Percentiles rank a stretch among this genome's conserved stretches.
These are phyloP conservation scores for Daedaleopsis nitida DNA, from an alignment of 768 basidiomycete species.

Conservation along the genomic window DNA sequence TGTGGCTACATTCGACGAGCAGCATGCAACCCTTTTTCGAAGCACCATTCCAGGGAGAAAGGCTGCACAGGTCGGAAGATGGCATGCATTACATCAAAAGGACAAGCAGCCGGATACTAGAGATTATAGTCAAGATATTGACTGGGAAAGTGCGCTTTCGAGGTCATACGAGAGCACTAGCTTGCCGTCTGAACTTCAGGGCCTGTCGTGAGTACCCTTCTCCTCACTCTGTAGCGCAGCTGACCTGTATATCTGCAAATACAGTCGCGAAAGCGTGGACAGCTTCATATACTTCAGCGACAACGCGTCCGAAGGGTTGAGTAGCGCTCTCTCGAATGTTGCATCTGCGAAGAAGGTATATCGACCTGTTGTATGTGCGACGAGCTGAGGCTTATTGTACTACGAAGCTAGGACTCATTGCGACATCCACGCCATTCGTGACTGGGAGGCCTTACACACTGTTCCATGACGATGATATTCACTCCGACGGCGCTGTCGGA, in stretches of 20 bases:
- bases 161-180: conserved; percentile 23
- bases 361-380: background rate
- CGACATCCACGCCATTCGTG: conserved; percentile 76
- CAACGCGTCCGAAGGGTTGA: conserved; percentile 56
- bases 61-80: conserved; percentile 68
- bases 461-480: conserved; percentile 55
- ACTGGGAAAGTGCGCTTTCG: conserved; percentile 60
- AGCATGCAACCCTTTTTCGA: conserved; percentile 51
- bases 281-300: conserved; percentile 60
- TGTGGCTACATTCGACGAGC: conserved; percentile 53
- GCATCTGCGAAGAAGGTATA: conserved; percentile 52
- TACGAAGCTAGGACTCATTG: conserved; percentile 64
- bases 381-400: background rate
- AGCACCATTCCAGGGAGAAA: conserved; percentile 62
- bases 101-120: conserved; percentile 12
- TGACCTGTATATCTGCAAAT: background rate
- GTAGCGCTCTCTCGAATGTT: conserved; percentile 44
- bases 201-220: conserved; percentile 38
- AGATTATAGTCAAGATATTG: conserved; percentile 26
- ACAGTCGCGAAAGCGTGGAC: conserved; percentile 30
- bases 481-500: conserved; percentile 71
- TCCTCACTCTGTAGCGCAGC: background rate
- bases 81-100: conserved; percentile 61
- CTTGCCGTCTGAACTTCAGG: conserved; percentile 43
- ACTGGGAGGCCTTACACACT: conserved; percentile 76